phyloP scores from a whole-genome alignment of 1,284 basidiomycete species.

The Polyporus tsugae region DNA sequence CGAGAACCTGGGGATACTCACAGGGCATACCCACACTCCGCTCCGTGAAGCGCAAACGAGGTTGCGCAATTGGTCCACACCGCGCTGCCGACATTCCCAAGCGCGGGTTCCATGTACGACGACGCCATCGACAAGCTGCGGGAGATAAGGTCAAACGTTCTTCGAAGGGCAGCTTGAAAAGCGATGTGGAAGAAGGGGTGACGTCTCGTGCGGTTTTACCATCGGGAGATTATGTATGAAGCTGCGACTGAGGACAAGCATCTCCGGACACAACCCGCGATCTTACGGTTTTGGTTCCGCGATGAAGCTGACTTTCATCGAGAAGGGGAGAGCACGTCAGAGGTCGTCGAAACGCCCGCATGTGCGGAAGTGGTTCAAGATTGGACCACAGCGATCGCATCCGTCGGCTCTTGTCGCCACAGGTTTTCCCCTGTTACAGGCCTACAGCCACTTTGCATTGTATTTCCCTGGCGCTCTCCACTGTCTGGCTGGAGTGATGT shows the following conservation, averaged over 20 bases:
- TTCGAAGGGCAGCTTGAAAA: neutral
- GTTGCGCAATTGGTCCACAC: slow-evolving; percentile 25
- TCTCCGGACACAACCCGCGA: neutral
- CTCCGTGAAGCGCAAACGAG: slow-evolving; percentile 20
- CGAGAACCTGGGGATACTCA: slow-evolving; percentile 19
- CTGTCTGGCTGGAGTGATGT: neutral
- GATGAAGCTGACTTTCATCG: neutral
- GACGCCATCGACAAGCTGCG: neutral
- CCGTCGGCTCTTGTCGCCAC: neutral
- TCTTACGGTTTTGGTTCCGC: neutral
- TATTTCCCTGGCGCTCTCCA: neutral
- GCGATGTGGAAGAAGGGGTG: neutral
- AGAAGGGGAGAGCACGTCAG: neutral
- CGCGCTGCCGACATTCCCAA: slow-evolving; percentile 14
- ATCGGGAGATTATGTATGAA: neutral
- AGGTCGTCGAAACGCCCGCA: neutral
- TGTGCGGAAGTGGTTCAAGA: neutral
- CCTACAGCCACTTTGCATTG: neutral
- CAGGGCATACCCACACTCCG: slow-evolving; percentile 36
- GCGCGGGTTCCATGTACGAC: neutral
- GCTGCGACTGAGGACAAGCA: neutral
- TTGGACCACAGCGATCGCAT: neutral
- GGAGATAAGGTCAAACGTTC: neutral
- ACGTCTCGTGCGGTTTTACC: neutral
- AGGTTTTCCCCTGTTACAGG: neutral